Percentiles rank a stretch among this genome's conserved stretches.
These are phyloP conservation scores for Aspergillus amoenus DNA, from an alignment of 2,329 filamentous ascomycete genomes.

Conservation along the genomic window DNA sequence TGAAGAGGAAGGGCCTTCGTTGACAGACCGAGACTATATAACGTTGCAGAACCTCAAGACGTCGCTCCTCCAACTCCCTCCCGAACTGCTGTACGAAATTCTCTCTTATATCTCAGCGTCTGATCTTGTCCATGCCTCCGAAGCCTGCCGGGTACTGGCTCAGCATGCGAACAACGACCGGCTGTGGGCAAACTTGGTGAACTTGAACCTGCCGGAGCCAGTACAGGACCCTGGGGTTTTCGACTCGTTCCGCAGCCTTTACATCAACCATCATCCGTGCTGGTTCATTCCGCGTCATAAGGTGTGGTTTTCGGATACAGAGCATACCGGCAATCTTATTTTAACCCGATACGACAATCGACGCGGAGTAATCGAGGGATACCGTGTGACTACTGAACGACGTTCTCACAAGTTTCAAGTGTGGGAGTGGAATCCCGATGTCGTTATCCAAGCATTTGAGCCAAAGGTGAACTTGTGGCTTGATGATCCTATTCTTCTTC, in stretches of 20 bases:
- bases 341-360: slow-evolving; percentile 73
- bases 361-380: slow-evolving; percentile 75
- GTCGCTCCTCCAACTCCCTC: slow-evolving; percentile 55
- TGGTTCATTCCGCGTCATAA: slow-evolving; percentile 83
- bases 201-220: slow-evolving; percentile 62
- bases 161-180: slow-evolving; percentile 63
- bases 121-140: slow-evolving; percentile 62
- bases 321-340: slow-evolving; percentile 72
- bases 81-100: slow-evolving; percentile 74
- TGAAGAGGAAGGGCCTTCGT: not conserved
- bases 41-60: slow-evolving; percentile 9
- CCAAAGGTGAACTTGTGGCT: slow-evolving; percentile 70
- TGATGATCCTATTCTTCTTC: slow-evolving; percentile 68
- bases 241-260: slow-evolving; percentile 68
- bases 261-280: slow-evolving; percentile 69
- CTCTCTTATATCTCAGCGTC: slow-evolving; percentile 63
- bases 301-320: slow-evolving; percentile 80
- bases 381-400: slow-evolving; percentile 69
- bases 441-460: slow-evolving; percentile 71
- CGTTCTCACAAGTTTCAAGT: slow-evolving; percentile 54
- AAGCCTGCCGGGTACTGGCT: slow-evolving; percentile 62
- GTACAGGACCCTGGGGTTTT: slow-evolving; percentile 60
- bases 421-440: slow-evolving; percentile 65
- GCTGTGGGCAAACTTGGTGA: slow-evolving; percentile 70
- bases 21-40: slow-evolving; percentile 2